These are phyloP conservation scores for Clitoria ternatea DNA, from an alignment of 306 rosid genomes.

Conservation along the genomic window DNA sequence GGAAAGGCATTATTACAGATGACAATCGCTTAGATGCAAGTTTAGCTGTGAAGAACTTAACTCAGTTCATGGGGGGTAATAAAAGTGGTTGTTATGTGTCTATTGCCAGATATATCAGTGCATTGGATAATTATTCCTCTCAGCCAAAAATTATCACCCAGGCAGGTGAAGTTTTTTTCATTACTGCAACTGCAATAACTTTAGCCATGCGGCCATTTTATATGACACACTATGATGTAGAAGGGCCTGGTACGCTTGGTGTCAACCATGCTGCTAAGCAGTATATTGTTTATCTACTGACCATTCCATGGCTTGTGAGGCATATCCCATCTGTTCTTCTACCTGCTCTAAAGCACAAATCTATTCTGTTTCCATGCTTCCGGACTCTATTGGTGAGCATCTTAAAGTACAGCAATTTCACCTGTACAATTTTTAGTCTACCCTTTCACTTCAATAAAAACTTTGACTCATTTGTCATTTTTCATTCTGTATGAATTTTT, in stretches of 20 bases:
- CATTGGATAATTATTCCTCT: conserved; percentile 47
- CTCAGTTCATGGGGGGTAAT: conserved; percentile 52
- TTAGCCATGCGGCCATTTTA: conserved; percentile 80
- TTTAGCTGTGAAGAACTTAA: conserved; percentile 58
- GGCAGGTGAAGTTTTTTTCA: conserved; percentile 60
- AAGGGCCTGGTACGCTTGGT: conserved; percentile 38
- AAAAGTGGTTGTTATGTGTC: conserved; percentile 67
- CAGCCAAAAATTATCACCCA: conserved; percentile 27
- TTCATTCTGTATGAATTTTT: neutral
- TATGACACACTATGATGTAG: conserved; percentile 37
- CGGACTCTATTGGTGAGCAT: conserved; percentile 72
- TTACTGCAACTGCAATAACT: conserved; percentile 84
- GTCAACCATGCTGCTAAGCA: conserved; percentile 55
- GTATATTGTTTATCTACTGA: conserved; percentile 52
- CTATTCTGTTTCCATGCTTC: conserved; percentile 75
- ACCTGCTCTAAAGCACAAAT: conserved; percentile 86
- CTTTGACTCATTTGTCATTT: conserved; percentile 10
- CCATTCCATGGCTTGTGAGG: conserved; percentile 78
- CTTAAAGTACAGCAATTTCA: conserved; percentile 29
- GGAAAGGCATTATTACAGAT: conserved; percentile 61
- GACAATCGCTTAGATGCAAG: conserved; percentile 44
- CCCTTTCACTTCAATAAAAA: conserved; percentile 4
- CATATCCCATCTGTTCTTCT: conserved; percentile 69
- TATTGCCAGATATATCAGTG: conserved; percentile 60
- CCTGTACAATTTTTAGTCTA: neutral